phyloP scores from a whole-genome alignment of 768 basidiomycete species.

The Tulasnella calospora region DNA sequence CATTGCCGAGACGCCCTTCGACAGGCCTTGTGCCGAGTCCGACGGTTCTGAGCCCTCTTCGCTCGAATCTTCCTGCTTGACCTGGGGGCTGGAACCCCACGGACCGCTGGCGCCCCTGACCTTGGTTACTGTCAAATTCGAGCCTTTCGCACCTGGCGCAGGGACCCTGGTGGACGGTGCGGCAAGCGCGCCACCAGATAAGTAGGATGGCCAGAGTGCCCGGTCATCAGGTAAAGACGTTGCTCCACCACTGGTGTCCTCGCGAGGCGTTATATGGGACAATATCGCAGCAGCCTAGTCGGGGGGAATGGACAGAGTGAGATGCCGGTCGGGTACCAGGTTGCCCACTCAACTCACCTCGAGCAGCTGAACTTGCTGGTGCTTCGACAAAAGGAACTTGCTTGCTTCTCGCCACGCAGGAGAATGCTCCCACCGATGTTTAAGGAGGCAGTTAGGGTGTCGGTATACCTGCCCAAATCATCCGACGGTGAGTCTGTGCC shows the following conservation, averaged over 20 bases:
- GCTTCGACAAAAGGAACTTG: conserved; percentile 87
- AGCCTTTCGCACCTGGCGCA: neutral
- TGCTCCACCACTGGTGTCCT: conserved; percentile 41
- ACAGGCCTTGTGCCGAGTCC: neutral
- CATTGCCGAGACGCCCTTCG: neutral
- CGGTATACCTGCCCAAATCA: conserved; percentile 39
- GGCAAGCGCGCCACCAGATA: conserved; percentile 41
- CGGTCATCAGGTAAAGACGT: conserved; percentile 88
- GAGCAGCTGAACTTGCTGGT: conserved; percentile 94
- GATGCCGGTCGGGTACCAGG: neutral
- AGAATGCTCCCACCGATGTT: conserved; percentile 97
- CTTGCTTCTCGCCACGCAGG: conserved; percentile 93
- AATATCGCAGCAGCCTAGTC: conserved; percentile 87
- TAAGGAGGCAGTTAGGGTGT: conserved; percentile 91
- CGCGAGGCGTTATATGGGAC: conserved; percentile 69
- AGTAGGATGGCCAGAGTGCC: conserved; percentile 82
- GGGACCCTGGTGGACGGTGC: conserved; percentile 14
- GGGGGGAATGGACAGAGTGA: neutral
- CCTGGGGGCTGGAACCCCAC: conserved; percentile 28
- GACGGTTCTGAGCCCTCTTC: conserved; percentile 23
- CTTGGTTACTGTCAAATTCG: conserved; percentile 30
- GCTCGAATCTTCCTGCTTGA: conserved; percentile 31
- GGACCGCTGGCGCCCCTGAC: conserved; percentile 32
- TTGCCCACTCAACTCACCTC: conserved; percentile 54
- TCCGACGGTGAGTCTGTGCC: neutral